Evolutionary conservation across 257 asterid genomes (phyloP), one percentile per base, ranked within the genome.

Genomic region (Solanum tarapatanum): DNA sequence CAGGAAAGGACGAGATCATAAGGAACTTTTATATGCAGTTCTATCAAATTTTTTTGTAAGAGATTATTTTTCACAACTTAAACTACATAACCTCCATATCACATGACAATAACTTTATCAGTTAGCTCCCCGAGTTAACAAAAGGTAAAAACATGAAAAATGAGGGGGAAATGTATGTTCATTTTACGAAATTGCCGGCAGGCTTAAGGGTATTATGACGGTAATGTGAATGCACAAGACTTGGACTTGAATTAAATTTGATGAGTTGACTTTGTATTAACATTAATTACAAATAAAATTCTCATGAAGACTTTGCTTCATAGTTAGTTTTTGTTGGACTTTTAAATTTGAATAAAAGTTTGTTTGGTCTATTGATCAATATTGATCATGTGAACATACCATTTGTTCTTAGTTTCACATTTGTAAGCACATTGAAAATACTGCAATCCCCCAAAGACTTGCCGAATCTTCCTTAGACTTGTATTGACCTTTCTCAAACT

Each of bases 31-130:
- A 16, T 55, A 55, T 0, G 9, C 2, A 55, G 0, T 2, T 55
- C 6, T 55, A 17, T 17, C n/a, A 2, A 17, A 2, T 55, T 55
- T 55, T 17, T 17, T 1, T 6, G 0, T 55, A 17, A 7, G 10
- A 17, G 4, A 19, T 55, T 19, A 0, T 3, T 55, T 43, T 55
- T 17, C 2, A 7, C 4, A 55, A 7, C 1, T 55, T 19, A 16
- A 55, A 19, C 2, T 13, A 5, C 1, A 0, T 13, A 48, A 48
- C 1, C 7, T 48, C 0, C 24, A 55, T 0, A 55, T 55, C n/a
- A 17, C 24, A 17, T 7, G 0, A 55, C 4, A 55, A 55, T 19
- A 55, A 19, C 4, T 55, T 19, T 55, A 55, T 55, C 24, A 55
- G 10, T 55, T 55, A 55, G 4, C n/a, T 55, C 9, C 10, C 0